phyloP scores from a whole-genome alignment of 2,329 filamentous ascomycete genomes.

The Ascochyta viciae-villosae region DNA sequence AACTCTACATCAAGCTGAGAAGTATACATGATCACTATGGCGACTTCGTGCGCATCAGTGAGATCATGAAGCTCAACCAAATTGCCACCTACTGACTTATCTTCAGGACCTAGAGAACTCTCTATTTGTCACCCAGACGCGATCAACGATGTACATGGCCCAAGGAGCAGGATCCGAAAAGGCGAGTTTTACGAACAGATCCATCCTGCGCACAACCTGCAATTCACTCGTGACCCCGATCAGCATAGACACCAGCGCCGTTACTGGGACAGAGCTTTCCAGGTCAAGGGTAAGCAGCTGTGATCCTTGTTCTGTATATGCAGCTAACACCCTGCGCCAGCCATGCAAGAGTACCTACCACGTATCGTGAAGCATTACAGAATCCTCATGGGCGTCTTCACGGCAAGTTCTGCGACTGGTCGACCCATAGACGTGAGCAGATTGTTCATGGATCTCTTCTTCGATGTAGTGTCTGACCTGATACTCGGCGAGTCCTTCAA shows the following conservation, averaged over 20 bases:
- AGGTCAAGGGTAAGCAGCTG: conserved; percentile 22
- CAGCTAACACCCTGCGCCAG: neutral
- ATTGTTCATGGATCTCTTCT: conserved; percentile 21
- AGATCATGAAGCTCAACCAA: neutral
- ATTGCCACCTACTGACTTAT: neutral
- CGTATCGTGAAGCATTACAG: conserved; percentile 4
- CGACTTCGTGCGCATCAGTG: conserved; percentile 31
- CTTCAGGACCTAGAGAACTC: conserved; percentile 30
- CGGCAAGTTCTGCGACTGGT: neutral
- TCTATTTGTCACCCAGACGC: conserved; percentile 31
- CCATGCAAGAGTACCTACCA: conserved; percentile 2
- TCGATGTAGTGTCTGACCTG: conserved; percentile 22
- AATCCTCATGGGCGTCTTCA: neutral
- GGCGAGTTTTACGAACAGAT: conserved; percentile 35
- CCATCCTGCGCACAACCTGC: conserved; percentile 24
- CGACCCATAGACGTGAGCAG: conserved; percentile 13
- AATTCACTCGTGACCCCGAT: conserved; percentile 29
- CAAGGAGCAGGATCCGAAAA: conserved; percentile 28
- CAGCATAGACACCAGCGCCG: conserved; percentile 31
- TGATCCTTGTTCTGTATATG: too few species aligned
- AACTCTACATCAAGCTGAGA: conserved; percentile 19
- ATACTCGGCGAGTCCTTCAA: conserved; percentile 23
- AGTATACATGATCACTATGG: conserved; percentile 24
- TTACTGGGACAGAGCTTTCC: conserved; percentile 41
- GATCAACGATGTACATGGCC: conserved; percentile 28